Conservation (phyloP, 352 stramenopile species). For the Phytophthora crassamura region DNA sequence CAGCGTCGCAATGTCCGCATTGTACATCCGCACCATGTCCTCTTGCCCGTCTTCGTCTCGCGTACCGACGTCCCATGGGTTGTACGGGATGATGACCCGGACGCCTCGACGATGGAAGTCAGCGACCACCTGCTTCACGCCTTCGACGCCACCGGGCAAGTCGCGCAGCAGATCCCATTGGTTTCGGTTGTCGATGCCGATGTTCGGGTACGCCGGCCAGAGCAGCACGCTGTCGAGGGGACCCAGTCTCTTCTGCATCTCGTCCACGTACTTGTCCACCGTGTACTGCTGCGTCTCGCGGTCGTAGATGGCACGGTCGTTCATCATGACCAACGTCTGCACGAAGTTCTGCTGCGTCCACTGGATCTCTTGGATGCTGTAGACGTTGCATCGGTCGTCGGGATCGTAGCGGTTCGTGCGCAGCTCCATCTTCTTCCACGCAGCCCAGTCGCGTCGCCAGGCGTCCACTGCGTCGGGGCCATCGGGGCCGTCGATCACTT, state of each 20-base stretch:
- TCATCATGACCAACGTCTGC: slow-evolving; percentile 79
- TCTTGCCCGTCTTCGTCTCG: slow-evolving; percentile 60
- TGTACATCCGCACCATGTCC: slow-evolving; percentile 72
- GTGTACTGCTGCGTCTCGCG: slow-evolving; percentile 66
- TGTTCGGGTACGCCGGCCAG: slow-evolving; percentile 85
- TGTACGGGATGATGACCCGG: slow-evolving; percentile 83
- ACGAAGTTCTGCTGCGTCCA: slow-evolving; percentile 87
- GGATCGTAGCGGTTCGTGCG: slow-evolving; percentile 68
- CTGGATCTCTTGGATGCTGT: slow-evolving; percentile 64
- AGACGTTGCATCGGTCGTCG: slow-evolving; percentile 63
- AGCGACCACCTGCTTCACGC: slow-evolving; percentile 49
- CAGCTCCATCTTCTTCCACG: slow-evolving; percentile 81
- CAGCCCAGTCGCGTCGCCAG: slow-evolving; percentile 66
- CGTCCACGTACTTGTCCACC: slow-evolving; percentile 70
- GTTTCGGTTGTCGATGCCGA: slow-evolving; percentile 85
- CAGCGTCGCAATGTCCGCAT: slow-evolving; percentile 69
- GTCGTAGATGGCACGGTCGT: slow-evolving; percentile 81
- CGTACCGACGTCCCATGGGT: slow-evolving; percentile 85
- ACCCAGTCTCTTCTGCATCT: slow-evolving; percentile 61
- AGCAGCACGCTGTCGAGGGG: slow-evolving; percentile 83
- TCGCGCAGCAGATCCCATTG: slow-evolving; percentile 76
- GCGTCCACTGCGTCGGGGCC: slow-evolving; percentile 37
- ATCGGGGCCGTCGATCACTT: slow-evolving; percentile 75
- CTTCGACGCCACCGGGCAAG: slow-evolving; percentile 62
- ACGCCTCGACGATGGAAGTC: slow-evolving; percentile 71